Evolutionary conservation across 768 basidiomycete species (phyloP), one percentile per base, ranked within the genome.

Genomic region (Pleurotus salmoneostramineus): DNA sequence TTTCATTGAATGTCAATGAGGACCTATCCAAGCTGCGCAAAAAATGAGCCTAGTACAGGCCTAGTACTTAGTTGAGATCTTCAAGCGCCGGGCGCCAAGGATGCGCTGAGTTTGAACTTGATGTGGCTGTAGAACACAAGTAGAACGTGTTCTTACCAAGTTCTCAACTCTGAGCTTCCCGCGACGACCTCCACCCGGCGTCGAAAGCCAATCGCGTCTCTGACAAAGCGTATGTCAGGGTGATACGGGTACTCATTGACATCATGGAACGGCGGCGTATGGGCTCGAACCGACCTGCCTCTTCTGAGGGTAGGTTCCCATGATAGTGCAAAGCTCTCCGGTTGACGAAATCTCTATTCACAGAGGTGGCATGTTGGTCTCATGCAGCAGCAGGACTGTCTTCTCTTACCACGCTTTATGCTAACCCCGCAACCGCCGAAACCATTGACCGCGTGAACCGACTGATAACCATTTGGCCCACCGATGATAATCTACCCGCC

Each of bases 361-460:
- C 71, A 93, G 91, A 92, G 75, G 73, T 89, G 61, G 84, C 89
- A 56, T 87, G 78, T 65, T 93, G 91, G 91, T 77, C 83, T 50
- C 87, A 84, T 69, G 85, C 87, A 35, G 77, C 82, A 33, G 73
- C 77, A 56, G 82, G 87, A 35, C 70, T 93, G 58, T 79, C 73
- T 61, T 70, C 74, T 15, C 74, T 91, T 37, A 80, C 84, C 11
- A 73, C 71, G 57, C 74, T 83, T 61, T 86, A 82, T 67, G 69
- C 78, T 8, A 82, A 75, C 65, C 69, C 77, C 36, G 66, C 71
- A 6, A 79, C 78, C 35, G 63, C 70, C 56, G 88, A 90, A 40
- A 83, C 84, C 1, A 82, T 92, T 57, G 82, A 80, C 46, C 83
- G 88, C 46, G 86, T 90, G 37, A 92, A 93, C 69, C 78, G 88